These are phyloP conservation scores for Cryptococcus sp. DNA, from an alignment of 1,284 basidiomycete genomes.

Conservation along the genomic window DNA sequence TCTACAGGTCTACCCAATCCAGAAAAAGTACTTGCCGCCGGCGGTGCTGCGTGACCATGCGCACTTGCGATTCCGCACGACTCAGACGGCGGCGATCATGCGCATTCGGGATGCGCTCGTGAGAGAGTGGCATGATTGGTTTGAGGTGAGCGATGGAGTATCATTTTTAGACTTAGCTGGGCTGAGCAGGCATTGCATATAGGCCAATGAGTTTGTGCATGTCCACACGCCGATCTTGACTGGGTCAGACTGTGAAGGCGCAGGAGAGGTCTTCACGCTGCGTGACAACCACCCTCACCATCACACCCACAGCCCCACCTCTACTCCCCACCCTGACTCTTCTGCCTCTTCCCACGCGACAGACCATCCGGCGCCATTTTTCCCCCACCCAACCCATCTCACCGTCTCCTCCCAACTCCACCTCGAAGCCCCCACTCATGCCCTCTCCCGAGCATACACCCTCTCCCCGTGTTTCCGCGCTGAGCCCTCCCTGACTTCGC, in stretches of 20 bases:
- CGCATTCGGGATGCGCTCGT: conserved; percentile 63
- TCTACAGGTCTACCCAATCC: conserved; percentile 72
- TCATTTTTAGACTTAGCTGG: neutral
- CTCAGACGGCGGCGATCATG: conserved; percentile 66
- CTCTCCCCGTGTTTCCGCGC: conserved; percentile 90
- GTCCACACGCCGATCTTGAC: conserved; percentile 85
- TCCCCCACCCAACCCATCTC: conserved; percentile 64
- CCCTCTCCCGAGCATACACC: conserved; percentile 81
- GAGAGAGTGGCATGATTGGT: conserved; percentile 60
- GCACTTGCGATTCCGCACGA: conserved; percentile 77
- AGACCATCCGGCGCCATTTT: conserved; percentile 41
- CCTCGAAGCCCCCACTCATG: conserved; percentile 78
- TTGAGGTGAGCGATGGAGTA: conserved; percentile 57
- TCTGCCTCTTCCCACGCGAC: conserved; percentile 13
- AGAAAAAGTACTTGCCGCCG: conserved; percentile 71
- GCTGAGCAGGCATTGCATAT: conserved; percentile 1
- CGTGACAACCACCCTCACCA: conserved; percentile 10
- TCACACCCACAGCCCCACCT: conserved; percentile 3
- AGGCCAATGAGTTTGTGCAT: conserved; percentile 74
- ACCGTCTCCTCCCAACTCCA: conserved; percentile 95
- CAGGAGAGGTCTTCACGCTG: conserved; percentile 85
- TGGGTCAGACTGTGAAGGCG: conserved; percentile 93
- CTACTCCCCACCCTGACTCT: no score
- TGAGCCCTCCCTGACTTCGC: conserved; percentile 77
- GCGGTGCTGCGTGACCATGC: conserved; percentile 77